Evolutionary conservation across 805 yeast species (phyloP), one percentile per base, ranked within the genome.

Genomic region (Lipomyces spencermartinsiae): DNA sequence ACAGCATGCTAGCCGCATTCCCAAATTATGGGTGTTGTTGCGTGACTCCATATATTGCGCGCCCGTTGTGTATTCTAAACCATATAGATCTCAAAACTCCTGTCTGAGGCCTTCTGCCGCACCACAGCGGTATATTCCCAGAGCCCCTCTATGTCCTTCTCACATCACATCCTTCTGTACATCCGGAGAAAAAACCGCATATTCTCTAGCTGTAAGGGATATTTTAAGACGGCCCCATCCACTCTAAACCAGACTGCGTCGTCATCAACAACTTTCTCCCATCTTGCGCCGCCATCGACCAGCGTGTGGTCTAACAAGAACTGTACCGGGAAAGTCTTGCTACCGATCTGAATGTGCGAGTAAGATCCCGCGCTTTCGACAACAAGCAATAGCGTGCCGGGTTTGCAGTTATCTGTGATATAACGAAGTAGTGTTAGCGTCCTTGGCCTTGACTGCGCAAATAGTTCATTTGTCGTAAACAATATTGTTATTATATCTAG

Each of bases 361-460:
- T 88, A 92, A 9, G 96, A 90, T 0, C 97, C 97, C 0, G 97
- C 97, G 79, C 95, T 89, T 74, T 92, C 97, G 1, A 91, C 86
- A 31, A 92, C 86, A 58, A 93, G 80, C 46, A 92, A 78, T 35
- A 84, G 77, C 16, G 91, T 79, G 0, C 93, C 95, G 1, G 77
- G 64, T 46, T 78, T 75, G 77, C 96, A 91, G 7, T 75, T 55
- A 4, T 75, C 71, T 63, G 85, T 83, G 66, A 92, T 77, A 10
- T 78, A 75, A 68, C 87, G 87, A 63, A 92, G 80, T 61, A 90
- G 81, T 63, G 83, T 79, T 51, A 91, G 83, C 4, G 96, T 84
- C 56, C 83, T 85, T 0, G 85, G 79, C 73, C 85, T 86, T 69
- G 91, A 85, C 69, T 87, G 92, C 16, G 89, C 83, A 75, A 92